Conservation (phyloP, 495 filamentous ascomycete species). For the Penicillium bialowiezense region DNA sequence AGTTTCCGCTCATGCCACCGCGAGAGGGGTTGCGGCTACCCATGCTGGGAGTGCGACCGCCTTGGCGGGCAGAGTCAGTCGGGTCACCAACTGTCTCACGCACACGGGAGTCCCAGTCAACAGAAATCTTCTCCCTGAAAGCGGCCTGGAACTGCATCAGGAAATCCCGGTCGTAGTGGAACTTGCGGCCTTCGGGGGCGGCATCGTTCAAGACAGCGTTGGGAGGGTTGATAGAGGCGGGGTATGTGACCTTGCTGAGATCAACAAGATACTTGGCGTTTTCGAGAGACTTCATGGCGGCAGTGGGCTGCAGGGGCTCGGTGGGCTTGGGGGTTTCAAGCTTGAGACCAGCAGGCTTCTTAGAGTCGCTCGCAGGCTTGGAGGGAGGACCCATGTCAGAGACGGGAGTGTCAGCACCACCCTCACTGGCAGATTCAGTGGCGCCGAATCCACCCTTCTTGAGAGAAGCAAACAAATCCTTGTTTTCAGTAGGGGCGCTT, state of each 20-base stretch:
- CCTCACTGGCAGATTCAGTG: slow-evolving; percentile 50
- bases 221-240: slow-evolving; percentile 74
- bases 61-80: slow-evolving; percentile 63
- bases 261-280: slow-evolving; percentile 80
- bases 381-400: slow-evolving; percentile 54
- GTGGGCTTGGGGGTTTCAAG: slow-evolving; percentile 76
- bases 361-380: slow-evolving; percentile 52
- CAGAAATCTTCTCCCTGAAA: slow-evolving; percentile 91
- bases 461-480: slow-evolving; percentile 52
- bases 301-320: slow-evolving; percentile 86
- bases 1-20: slow-evolving; percentile 61
- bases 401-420: slow-evolving; percentile 54
- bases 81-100: slow-evolving; percentile 80
- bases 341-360: slow-evolving; percentile 79
- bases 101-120: slow-evolving; percentile 84
- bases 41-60: slow-evolving; percentile 64
- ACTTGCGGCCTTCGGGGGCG: slow-evolving; percentile 71
- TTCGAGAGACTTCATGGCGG: slow-evolving; percentile 85
- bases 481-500: slow-evolving; percentile 29
- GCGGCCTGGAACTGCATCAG: slow-evolving; percentile 93
- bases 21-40: slow-evolving; percentile 47
- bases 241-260: slow-evolving; percentile 68
- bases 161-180: slow-evolving; percentile 95
- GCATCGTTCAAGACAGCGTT: slow-evolving; percentile 83
- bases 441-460: slow-evolving; percentile 51